Conservation (phyloP, 2,329 filamentous ascomycete genomes). For the Fusarium nelsonii region DNA sequence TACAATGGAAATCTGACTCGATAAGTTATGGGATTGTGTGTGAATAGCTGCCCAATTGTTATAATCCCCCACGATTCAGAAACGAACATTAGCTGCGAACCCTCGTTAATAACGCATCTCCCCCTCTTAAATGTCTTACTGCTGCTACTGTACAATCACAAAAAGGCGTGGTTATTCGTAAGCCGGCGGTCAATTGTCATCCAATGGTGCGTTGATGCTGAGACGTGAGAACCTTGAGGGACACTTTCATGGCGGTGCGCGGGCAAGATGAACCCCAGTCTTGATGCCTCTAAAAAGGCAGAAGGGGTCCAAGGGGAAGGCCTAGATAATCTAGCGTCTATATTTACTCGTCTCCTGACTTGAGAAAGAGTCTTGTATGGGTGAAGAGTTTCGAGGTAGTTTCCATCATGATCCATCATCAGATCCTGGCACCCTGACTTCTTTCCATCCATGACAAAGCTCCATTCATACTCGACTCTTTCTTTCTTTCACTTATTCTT, state of each 20-base stretch:
- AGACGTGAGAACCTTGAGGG: constrained; percentile 49
- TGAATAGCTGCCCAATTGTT: constrained; percentile 1
- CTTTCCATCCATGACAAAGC: constrained; percentile 8
- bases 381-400: background rate
- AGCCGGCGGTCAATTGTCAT: constrained; percentile 32
- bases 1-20: background rate
- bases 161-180: constrained; percentile 29
- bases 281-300: constrained; percentile 1
- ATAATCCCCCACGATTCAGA: constrained; percentile 1
- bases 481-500: background rate
- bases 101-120: constrained; percentile 8
- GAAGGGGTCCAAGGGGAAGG: background rate
- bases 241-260: constrained; percentile 35
- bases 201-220: constrained; percentile 37
- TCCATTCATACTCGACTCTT: constrained; percentile 9
- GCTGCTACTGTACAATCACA: constrained; percentile 6
- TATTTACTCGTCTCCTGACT: constrained; percentile 2
- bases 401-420: constrained; percentile 14
- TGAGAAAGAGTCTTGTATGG: constrained; percentile 7
- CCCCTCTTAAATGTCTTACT: constrained; percentile 14
- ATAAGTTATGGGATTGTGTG: background rate
- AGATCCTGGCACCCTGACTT: too few relatives aligned
- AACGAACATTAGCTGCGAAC: constrained; percentile 4
- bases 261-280: constrained; percentile 32
- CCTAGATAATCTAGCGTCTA: background rate